Base-by-base conservation (phyloP, 805 yeast genomes). In the Candida qinlingensis region DNA sequence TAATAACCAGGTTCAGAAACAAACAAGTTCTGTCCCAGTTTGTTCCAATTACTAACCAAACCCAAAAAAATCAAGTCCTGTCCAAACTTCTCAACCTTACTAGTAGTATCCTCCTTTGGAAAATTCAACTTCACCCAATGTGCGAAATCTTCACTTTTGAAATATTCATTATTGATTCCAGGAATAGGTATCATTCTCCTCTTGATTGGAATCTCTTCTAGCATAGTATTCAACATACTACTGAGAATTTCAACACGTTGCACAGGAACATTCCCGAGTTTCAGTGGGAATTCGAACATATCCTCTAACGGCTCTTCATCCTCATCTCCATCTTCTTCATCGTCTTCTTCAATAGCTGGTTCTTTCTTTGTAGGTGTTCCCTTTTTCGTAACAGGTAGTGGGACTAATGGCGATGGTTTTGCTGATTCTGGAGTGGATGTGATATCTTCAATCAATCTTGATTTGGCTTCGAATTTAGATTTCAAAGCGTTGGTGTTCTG, bases 1-100 rank as follows among this genome's bases (percentile, higher is more conserved):
- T 49, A 62, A 31, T 47, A 44, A 7, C 61, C 64, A 9, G 57
- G 54, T 35, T 57, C 60, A 1, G 58, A 53, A 11, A 56, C 51
- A 33, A 55, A 56, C 3, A 27, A 30, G 19, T 45, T 54, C 27
- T 44, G 50, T 2, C 44, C 50, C 12, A 53, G 42, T 45, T 53
- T 59, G 40, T 61, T 62, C 61, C 63, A 64, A 25, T 58, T 58
- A 10, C 49, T 48, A 7, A 68, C 57, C n/a, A 66, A 37, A 0
- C 59, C 59, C 5, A 57, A 28, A 7, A 47, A 48, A 3, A 67
- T 39, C 41, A 67, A 39, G 27, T 52, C 53, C 46, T 68, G 71
- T 1, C 71, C 71, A 29, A 68, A 50, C 34, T 62, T 57, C 45
- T 68, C 68, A n/a, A 63, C 37, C 35, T 65, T 64, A 12, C 49